phyloP scores from a whole-genome alignment of 768 basidiomycete genomes.

The Rhodotorula taiwanensis region DNA sequence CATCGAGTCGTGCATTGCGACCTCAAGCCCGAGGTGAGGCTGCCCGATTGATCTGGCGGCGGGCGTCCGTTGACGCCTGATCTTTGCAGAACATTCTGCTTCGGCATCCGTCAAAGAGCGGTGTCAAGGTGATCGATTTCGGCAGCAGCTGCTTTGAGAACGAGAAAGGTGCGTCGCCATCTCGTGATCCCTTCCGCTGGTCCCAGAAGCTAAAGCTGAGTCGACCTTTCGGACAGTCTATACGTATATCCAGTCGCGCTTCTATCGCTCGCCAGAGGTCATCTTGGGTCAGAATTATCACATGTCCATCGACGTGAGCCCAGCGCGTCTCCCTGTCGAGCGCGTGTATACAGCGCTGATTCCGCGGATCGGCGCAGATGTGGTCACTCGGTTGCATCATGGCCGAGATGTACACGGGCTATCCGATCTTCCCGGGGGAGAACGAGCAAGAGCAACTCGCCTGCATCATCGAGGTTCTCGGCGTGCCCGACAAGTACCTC shows the following conservation, averaged over 20 bases:
- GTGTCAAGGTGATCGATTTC: slow-evolving; percentile 97
- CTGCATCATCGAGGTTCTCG: slow-evolving; percentile 98
- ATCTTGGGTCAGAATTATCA: slow-evolving; percentile 99
- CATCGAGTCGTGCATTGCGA: slow-evolving; percentile 98
- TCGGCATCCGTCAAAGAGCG: slow-evolving; percentile 90
- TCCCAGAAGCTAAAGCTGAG: too few relatives aligned
- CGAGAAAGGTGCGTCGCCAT: slow-evolving; percentile 60
- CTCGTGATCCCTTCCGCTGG: too few relatives aligned
- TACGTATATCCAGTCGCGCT: slow-evolving; percentile 98
- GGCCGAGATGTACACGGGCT: slow-evolving; percentile 93
- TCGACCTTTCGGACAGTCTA: slow-evolving; percentile 64
- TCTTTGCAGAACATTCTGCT: slow-evolving; percentile 74
- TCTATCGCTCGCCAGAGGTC: slow-evolving; percentile 91
- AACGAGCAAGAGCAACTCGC: slow-evolving; percentile 97
- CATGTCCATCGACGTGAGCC: slow-evolving; percentile 57
- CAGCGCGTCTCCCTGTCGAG: too few relatives aligned
- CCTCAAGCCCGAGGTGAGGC: slow-evolving; percentile 85
- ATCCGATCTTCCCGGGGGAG: slow-evolving; percentile 97
- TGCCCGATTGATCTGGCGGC: slow-evolving; percentile 6
- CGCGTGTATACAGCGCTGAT: too few relatives aligned
- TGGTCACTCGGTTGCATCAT: slow-evolving; percentile 98
- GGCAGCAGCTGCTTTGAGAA: slow-evolving; percentile 97
- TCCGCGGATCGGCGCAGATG: slow-evolving; percentile 61
- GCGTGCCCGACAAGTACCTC: slow-evolving; percentile 89
- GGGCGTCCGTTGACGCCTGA: background rate